These are phyloP conservation scores for Monosporascus sp. DNA, from an alignment of 2,329 filamentous ascomycete genomes.

Conservation along the genomic window DNA sequence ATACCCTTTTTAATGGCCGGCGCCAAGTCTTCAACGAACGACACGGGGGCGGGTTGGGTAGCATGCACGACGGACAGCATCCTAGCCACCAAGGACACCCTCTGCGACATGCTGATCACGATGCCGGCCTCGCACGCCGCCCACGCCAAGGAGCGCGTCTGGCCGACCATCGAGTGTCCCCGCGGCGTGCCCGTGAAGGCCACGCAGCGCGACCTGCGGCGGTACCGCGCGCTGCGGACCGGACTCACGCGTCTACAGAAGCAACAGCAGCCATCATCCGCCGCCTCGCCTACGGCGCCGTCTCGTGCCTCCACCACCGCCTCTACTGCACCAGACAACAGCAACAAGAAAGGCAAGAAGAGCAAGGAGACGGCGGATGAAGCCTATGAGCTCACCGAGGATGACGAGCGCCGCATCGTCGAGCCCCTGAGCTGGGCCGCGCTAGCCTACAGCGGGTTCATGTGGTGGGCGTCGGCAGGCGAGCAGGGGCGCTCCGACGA, in stretches of 20 bases:
- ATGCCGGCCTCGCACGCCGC: slow-evolving; percentile 62
- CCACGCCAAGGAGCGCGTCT: slow-evolving; percentile 56
- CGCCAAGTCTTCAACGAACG: slow-evolving; percentile 40
- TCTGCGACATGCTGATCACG: slow-evolving; percentile 87
- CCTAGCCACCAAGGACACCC: slow-evolving; percentile 73
- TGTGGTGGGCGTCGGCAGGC: slow-evolving; percentile 86
- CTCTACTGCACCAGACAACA: slow-evolving; percentile 13
- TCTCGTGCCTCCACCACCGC: slow-evolving; percentile 10
- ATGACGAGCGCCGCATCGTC: slow-evolving; percentile 49
- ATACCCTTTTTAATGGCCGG: slow-evolving; percentile 71
- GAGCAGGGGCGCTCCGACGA: slow-evolving; percentile 61
- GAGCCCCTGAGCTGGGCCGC: slow-evolving; percentile 66
- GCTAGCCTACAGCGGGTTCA: slow-evolving; percentile 75
- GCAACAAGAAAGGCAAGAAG: slow-evolving; percentile 1
- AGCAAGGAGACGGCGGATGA: slow-evolving; percentile 26
- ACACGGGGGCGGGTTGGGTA: slow-evolving; percentile 68
- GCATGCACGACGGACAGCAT: slow-evolving; percentile 96
- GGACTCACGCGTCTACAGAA: slow-evolving; percentile 49
- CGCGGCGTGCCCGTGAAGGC: slow-evolving; percentile 67
- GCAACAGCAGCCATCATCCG: slow-evolving; percentile 9
- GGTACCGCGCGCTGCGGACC: slow-evolving; percentile 64
- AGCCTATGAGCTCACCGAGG: slow-evolving; percentile 32
- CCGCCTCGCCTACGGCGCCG: slow-evolving; percentile 10
- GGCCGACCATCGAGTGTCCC: slow-evolving; percentile 69
- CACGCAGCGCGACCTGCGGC: slow-evolving; percentile 82